These are phyloP conservation scores for Pleurotus djamor DNA, from an alignment of 768 basidiomycete species.

Conservation along the genomic window DNA sequence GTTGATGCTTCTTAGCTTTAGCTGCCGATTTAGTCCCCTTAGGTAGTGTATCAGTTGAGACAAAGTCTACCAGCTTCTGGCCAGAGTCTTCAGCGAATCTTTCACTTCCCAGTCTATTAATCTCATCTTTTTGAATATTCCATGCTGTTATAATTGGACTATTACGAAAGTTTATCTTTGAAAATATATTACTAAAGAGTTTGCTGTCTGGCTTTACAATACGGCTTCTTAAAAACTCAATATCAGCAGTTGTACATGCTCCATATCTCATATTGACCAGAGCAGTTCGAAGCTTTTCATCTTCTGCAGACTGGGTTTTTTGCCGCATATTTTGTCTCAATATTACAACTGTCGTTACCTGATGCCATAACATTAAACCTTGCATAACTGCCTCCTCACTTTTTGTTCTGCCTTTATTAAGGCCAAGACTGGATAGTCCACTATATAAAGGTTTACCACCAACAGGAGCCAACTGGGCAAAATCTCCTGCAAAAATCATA, in stretches of 20 bases:
- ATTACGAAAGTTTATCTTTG: constrained; percentile 20
- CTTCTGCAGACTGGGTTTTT: constrained; percentile 14
- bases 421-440: not conserved
- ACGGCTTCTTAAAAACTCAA: constrained; percentile 26
- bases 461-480: constrained; percentile 25
- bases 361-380: constrained; percentile 27
- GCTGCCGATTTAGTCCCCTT: too few species aligned
- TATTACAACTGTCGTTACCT: constrained; percentile 31
- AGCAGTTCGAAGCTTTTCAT: constrained; percentile 21
- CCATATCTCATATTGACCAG: constrained; percentile 27
- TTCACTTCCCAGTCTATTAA: constrained; percentile 26
- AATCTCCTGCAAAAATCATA: constrained; percentile 29
- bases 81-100: constrained; percentile 29
- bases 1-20: not conserved
- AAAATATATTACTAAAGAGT: not conserved
- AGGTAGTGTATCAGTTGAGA: constrained; percentile 23
- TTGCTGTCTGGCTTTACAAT: constrained; percentile 19
- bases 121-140: constrained; percentile 32
- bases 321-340: constrained; percentile 31
- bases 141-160: constrained; percentile 34
- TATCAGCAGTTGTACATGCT: constrained; percentile 33
- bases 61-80: constrained; percentile 20
- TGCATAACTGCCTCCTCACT: constrained; percentile 14
- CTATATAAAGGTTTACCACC: constrained; percentile 11
- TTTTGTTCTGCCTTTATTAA: constrained; percentile 10